Evolutionary conservation across 139 green algal species (phyloP).

Genomic region (Astrephomene gubernaculifera): DNA sequence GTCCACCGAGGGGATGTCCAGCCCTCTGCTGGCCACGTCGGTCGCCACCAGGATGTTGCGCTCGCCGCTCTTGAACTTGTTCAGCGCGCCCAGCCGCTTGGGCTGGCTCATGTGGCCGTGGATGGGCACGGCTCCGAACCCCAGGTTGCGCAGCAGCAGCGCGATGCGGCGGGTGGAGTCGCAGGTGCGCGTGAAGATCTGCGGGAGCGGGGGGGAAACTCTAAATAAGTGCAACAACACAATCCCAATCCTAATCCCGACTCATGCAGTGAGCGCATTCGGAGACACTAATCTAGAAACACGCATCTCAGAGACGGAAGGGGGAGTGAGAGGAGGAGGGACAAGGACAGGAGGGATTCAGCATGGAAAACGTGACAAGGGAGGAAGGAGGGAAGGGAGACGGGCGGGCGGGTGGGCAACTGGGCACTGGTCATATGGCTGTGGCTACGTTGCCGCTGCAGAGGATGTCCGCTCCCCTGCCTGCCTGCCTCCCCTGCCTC

Average conservation of each 20-base stretch:
- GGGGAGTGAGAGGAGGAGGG: not conserved
- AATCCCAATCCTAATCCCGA: too few relatives aligned
- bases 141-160: conserved; percentile 96
- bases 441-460: too few relatives aligned
- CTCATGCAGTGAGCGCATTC: too few relatives aligned
- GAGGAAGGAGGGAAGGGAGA: not conserved
- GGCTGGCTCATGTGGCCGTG: conserved; percentile 98
- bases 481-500: not conserved
- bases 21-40: conserved; percentile 91
- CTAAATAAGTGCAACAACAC: too few relatives aligned
- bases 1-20: conserved; percentile 97
- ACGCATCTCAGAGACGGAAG: too few relatives aligned
- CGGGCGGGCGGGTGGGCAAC: not conserved
- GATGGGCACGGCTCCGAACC: conserved; percentile 97
- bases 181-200: conserved; percentile 98
- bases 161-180: conserved; percentile 91
- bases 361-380: not conserved
- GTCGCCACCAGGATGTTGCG: conserved; percentile 84
- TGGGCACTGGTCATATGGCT: not conserved
- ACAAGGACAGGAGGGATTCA: not conserved
- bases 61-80: conserved; percentile 96
- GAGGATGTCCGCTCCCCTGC: not conserved
- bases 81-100: conserved; percentile 95
- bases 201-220: not conserved
- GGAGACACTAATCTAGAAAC: too few relatives aligned